Evolutionary conservation across 2,329 filamentous ascomycete genomes (phyloP), one percentile per base, ranked within the genome.

Genomic region (Colletotrichum chlorophyti): DNA sequence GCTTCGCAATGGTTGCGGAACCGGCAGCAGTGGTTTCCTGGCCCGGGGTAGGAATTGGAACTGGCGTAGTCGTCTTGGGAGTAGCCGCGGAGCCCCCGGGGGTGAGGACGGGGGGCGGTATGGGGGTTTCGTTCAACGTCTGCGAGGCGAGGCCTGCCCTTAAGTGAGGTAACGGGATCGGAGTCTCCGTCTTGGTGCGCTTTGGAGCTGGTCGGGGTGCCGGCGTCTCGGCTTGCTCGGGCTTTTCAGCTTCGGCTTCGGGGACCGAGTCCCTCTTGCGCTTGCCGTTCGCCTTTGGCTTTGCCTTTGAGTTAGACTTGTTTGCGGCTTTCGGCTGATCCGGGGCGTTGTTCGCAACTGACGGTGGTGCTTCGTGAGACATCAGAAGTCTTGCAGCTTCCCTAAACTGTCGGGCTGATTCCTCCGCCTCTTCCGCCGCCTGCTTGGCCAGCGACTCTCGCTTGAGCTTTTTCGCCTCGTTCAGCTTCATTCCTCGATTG

Each of bases 401-500:
- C 8, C 74, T 73, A 74, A 84, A 79, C 66, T 82, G 83, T 14
- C 79, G 75, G 14, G 79, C 80, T 8, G 82, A 83, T 64, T 83
- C 80, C 66, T 84, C 82, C 14, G 85, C 85, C 66, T 88, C 85
- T 61, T 87, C 83, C 1, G 83, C 85, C 2, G 85, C 85, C 64
- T 82, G 76, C 63, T 84, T 84, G 11, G 83, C 84, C 63, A 87
- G 73, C 6, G 84, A 83, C 70, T 91, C 86, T 52, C 85, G 79
- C 74, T 91, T 91, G 10, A 89, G 74, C 69, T 90, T 91, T 73
- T 91, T 92, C 3, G 90, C 87, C 65, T 91, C 89, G 68, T 92
- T 92, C 21, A 92, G 78, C 67, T 90, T 89, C 86, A 92, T 90
- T 8, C 90, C 89, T 48, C 89, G 82, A 70, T 91, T 90, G 68